Evolutionary conservation across 495 filamentous ascomycete species (phyloP), one percentile per base, ranked within the genome.

Genomic region (Cryomyces antarcticus): DNA sequence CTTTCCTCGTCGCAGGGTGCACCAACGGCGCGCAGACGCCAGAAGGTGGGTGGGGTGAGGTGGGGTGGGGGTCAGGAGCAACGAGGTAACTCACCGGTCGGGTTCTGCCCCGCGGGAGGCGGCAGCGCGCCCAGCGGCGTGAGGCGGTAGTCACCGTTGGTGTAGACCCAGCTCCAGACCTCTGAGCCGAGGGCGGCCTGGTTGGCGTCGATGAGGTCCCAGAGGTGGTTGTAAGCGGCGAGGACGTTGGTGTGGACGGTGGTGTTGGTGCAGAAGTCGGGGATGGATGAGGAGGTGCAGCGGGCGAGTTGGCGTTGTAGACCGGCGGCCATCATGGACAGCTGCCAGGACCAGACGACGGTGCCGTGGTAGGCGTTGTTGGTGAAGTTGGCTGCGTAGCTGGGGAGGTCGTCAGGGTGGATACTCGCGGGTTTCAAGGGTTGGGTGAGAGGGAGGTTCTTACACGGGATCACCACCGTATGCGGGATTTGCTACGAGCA

Each of bases 311-410:
- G 58, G 0, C 50, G 46, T 33, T 51, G 43, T 5, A 80, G 52
- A 0, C 75, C 75, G 24, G 60, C 61, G 0, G 66, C 73, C 69
- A 76, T 75, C 72, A 78, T 77, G 4, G 73, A 70, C 28, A 77
- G 58, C 33, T 66, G 75, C 72, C 74, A 80, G 42, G 64, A 62
- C 74, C 75, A 78, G 6, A 80, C 62, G 0, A 80, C 75, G 0
- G 73, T 75, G 0, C 75, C 75, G 46, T 80, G 75, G 45, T 78
- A 80, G 0, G 70, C 70, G 30, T 59, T 58, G 5, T 61, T 69
- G 0, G 69, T 72, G 44, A 62, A 80, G 43, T 73, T 73, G 4
- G 48, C 55, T 5, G 65, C 62, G 31, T 70, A 67, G 5, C 17
- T 24, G 17, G 17, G 17, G 17, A 24, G 17, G 17, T 24, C 2